Conservation (phyloP, 371 early-diverging fungal genomes). For the Phascolomyces articulosus region DNA sequence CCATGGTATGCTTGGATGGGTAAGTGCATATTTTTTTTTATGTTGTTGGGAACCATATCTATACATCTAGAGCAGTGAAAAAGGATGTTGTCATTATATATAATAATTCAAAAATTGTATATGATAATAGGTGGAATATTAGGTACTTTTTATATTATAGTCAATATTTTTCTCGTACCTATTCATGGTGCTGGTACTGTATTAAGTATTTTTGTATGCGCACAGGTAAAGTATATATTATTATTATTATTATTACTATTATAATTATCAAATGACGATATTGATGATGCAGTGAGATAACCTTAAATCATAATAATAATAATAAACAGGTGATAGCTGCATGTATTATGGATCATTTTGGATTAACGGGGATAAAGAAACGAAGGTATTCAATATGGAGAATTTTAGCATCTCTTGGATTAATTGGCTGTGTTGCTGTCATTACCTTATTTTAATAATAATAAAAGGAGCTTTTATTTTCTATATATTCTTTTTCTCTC, state of each 20-base stretch:
- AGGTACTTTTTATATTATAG: conserved; percentile 54
- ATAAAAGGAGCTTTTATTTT: too few relatives aligned
- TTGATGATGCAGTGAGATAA: too few relatives aligned
- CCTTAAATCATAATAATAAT: too few relatives aligned
- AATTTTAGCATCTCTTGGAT: conserved; percentile 15
- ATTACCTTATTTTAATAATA: conserved; percentile 16
- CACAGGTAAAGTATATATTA: conserved; percentile 49
- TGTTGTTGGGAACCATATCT: too few relatives aligned
- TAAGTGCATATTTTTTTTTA: too few relatives aligned
- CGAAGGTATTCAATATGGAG: conserved; percentile 17
- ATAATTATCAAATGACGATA: too few relatives aligned
- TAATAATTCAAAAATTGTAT: too few relatives aligned
- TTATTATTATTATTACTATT: too few relatives aligned
- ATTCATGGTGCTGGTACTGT: conserved; percentile 54
- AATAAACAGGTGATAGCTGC: conserved; percentile 39
- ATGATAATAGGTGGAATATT: conserved; percentile 50
- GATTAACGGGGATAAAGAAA: conserved; percentile 38
- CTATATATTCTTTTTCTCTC: too few relatives aligned
- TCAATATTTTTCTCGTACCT: conserved; percentile 51
- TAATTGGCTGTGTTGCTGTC: conserved; percentile 22
- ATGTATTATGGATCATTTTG: conserved; percentile 54
- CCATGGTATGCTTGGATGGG: conserved; percentile 41
- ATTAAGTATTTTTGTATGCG: conserved; percentile 53
- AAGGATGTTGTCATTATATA: too few relatives aligned
- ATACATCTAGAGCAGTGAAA: too few relatives aligned